A percentile compares a stretch with the other conserved stretches of the same genome.
Conservation (phyloP, 768 basidiomycete species). For the Rubroboletus satanas region DNA sequence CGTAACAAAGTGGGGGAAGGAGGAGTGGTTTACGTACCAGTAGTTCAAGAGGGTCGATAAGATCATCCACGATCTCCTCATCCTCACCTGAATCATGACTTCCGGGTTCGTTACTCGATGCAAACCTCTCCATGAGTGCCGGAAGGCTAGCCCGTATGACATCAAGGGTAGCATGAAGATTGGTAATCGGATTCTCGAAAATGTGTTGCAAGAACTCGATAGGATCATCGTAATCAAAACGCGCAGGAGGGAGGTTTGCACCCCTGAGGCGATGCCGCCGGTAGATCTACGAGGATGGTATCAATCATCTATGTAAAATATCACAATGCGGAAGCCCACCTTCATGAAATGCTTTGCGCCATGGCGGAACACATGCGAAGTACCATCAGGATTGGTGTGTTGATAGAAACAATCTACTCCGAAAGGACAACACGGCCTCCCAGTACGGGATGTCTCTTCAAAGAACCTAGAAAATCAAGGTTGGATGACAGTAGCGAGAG, state of each 20-base stretch:
- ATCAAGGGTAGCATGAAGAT: slow-evolving; percentile 41
- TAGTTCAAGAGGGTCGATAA: slow-evolving; percentile 15
- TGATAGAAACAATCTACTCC: slow-evolving; percentile 80
- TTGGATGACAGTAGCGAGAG: background rate
- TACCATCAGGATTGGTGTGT: slow-evolving; percentile 65
- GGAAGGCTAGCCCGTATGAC: slow-evolving; percentile 32
- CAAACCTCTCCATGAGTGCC: slow-evolving; percentile 25
- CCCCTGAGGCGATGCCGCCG: slow-evolving; percentile 21
- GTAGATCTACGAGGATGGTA: slow-evolving; percentile 19
- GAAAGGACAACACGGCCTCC: slow-evolving; percentile 66
- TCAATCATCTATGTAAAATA: slow-evolving; percentile 16
- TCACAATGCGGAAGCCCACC: slow-evolving; percentile 39
- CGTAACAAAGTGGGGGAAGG: slow-evolving; percentile 24
- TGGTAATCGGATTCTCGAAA: slow-evolving; percentile 43
- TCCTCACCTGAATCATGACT: slow-evolving; percentile 36
- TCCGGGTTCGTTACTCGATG: slow-evolving; percentile 4
- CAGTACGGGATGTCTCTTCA: slow-evolving; percentile 42
- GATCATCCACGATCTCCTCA: slow-evolving; percentile 12
- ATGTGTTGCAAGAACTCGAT: slow-evolving; percentile 47
- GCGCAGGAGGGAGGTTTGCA: slow-evolving; percentile 24
- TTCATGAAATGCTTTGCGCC: slow-evolving; percentile 55
- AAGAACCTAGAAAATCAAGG: slow-evolving; percentile 49
- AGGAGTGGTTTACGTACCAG: slow-evolving; percentile 21
- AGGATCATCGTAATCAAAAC: slow-evolving; percentile 29
- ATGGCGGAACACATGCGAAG: slow-evolving; percentile 49